Conservation (phyloP, 2,329 filamentous ascomycete species). For the Berkeleyomyces basicola region DNA sequence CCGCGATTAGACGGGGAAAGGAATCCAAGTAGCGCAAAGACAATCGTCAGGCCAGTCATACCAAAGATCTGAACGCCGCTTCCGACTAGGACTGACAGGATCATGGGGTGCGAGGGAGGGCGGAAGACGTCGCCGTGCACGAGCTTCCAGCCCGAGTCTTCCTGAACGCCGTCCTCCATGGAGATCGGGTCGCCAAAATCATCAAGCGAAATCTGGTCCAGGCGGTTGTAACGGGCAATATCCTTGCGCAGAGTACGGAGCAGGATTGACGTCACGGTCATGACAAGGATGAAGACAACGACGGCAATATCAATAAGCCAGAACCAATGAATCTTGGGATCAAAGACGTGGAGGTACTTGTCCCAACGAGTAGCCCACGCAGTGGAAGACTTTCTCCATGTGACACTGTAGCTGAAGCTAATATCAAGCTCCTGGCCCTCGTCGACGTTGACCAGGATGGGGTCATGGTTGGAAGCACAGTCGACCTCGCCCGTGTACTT, state of each 20-base stretch:
- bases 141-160: slow-evolving; percentile 96
- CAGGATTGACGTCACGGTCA: slow-evolving; percentile 86
- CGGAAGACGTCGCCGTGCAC: slow-evolving; percentile 97
- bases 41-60: slow-evolving; percentile 90
- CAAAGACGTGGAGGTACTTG: slow-evolving; percentile 93
- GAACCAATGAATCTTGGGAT: slow-evolving; percentile 98
- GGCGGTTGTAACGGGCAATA: slow-evolving; percentile 87
- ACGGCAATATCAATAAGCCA: slow-evolving; percentile 91
- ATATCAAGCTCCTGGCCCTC: slow-evolving; percentile 39
- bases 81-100: slow-evolving; percentile 75
- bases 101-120: slow-evolving; percentile 61
- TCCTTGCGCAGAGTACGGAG: slow-evolving; percentile 82
- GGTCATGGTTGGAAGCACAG: slow-evolving; percentile 41
- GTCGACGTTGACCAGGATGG: slow-evolving; percentile 47
- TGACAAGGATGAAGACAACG: slow-evolving; percentile 79
- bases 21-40: slow-evolving; percentile 85
- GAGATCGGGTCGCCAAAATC: slow-evolving; percentile 67
- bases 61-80: slow-evolving; percentile 94
- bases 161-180: slow-evolving; percentile 80
- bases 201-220: slow-evolving; percentile 81
- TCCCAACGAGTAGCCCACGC: slow-evolving; percentile 97
- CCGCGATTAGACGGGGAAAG: slow-evolving; percentile 91
- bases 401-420: slow-evolving; percentile 81
- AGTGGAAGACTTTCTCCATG: slow-evolving; percentile 69
- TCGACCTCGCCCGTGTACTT: slow-evolving; percentile 42